Evolutionary conservation across 2,329 filamentous ascomycete species (phyloP).

Genomic region (Ilyonectria destructans): DNA sequence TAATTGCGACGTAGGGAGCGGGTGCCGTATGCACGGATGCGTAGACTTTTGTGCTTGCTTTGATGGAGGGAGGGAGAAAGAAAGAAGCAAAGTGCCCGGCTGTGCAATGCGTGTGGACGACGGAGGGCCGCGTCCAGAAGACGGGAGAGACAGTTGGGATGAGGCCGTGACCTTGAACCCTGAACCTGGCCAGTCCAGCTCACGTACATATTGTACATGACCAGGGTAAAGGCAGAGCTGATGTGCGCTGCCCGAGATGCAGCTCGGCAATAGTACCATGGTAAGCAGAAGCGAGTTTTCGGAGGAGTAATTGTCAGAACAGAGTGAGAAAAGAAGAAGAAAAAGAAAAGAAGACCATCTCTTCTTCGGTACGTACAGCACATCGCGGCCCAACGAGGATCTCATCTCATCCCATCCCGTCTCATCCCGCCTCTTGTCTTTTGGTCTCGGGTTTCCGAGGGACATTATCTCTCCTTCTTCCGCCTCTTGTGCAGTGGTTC

Average conservation of each 20-base stretch:
- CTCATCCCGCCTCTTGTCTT: not conserved
- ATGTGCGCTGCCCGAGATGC: conserved; percentile 21
- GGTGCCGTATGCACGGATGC: conserved; percentile 26
- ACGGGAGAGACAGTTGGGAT: conserved; percentile 23
- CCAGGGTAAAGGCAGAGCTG: conserved; percentile 24
- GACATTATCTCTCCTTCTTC: conserved; percentile 10
- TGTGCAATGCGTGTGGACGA: conserved; percentile 13
- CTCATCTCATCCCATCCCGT: conserved; percentile 10
- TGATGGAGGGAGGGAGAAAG: not conserved
- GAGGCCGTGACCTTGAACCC: conserved; percentile 26
- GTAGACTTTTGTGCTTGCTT: conserved; percentile 9
- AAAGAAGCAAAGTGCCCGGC: conserved; percentile 34
- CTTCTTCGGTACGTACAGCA: not conserved
- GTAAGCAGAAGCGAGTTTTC: conserved; percentile 9
- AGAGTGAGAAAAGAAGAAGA: conserved; percentile 3
- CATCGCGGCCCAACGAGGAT: not conserved
- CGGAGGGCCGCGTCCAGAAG: conserved; percentile 2
- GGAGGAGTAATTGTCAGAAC: not conserved
- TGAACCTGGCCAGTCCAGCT: conserved; percentile 36
- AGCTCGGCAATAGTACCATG: not conserved
- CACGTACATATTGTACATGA: conserved; percentile 23
- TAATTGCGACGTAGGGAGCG: conserved; percentile 7
- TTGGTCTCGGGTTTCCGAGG: conserved; percentile 2
- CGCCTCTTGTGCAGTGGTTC: conserved; percentile 29
- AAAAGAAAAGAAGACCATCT: not conserved